Evolutionary conservation across 306 rosid genomes (phyloP), one percentile per base, ranked within the genome.

Genomic region (Cicer arietinum): DNA sequence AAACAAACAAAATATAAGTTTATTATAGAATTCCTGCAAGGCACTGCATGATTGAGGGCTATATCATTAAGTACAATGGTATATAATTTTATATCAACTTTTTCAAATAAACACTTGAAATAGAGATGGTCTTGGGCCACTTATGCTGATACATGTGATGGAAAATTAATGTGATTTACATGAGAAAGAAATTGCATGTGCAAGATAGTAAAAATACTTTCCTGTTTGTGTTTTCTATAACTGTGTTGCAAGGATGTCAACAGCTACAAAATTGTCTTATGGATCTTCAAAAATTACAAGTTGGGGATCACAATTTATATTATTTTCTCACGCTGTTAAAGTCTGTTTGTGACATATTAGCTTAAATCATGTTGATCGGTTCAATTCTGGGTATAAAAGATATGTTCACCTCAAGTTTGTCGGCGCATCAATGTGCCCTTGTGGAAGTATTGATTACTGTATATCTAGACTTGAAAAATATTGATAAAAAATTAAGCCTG

Each of bases 1-100:
- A 83, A 66, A 83, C 62, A 53, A 12, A 35, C 67, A 83, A 74
- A 72, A 75, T 39, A 71, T 0, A 9, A 75, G 22, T 58, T 66
- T 54, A 50, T 77, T 67, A 69, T 69, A 47, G 50, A 54, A 61
- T 64, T 58, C 75, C 69, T 51, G 47, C 6, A 70, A 66, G 7
- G 7, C 20, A 13, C 20, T 25, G 63, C 60, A 43, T 30, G 41
- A 57, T 63, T 62, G 45, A 85, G 71, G 51, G 71, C 43, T 52
- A 73, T 12, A 37, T 42, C 39, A 37, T 25, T 10, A n/a, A 61
- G 44, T 30, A 10, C 2, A 13, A 56, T 39, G 39, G 50, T 4
- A 30, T 42, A 77, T 8, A 56, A 50, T 47, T 63, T 67, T 14
- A 60, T 42, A 40, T 52, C 66, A 56, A 56, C 30, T 16, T 50